phyloP scores from a whole-genome alignment of 2,329 filamentous ascomycete species.

The Chaetomium strumarium region DNA sequence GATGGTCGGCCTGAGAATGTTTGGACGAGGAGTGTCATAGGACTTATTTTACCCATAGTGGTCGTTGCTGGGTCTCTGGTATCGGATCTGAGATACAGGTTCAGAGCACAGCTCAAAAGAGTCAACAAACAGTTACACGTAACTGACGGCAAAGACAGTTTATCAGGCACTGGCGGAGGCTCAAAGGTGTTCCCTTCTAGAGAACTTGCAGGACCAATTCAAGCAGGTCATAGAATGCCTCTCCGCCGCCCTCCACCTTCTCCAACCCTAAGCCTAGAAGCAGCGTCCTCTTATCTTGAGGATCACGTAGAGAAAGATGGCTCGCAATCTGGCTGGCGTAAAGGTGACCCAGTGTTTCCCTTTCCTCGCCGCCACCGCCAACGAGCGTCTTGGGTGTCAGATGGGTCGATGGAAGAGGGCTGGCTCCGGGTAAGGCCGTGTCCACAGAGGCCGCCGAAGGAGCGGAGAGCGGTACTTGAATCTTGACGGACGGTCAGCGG shows the following conservation, averaged over 20 bases:
- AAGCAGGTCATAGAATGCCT: slow-evolving; percentile 59
- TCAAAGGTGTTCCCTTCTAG: slow-evolving; percentile 26
- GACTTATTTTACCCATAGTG: too few relatives aligned
- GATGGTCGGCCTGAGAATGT: too few relatives aligned
- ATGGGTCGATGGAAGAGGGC: slow-evolving; percentile 68
- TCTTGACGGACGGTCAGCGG: slow-evolving; percentile 38
- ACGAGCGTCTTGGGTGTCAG: slow-evolving; percentile 83
- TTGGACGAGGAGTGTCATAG: too few relatives aligned
- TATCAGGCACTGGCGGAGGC: too few relatives aligned
- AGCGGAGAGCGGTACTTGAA: slow-evolving; percentile 72
- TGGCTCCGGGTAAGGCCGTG: slow-evolving; percentile 46
- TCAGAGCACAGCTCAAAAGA: too few relatives aligned
- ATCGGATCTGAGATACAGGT: too few relatives aligned
- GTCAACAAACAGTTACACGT: too few relatives aligned
- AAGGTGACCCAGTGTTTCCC: slow-evolving; percentile 80
- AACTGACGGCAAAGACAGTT: too few relatives aligned
- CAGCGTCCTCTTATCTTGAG: slow-evolving; percentile 56
- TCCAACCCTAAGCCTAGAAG: slow-evolving; percentile 56
- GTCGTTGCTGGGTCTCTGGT: too few relatives aligned
- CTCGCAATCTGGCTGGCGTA: slow-evolving; percentile 86
- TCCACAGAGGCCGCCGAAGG: slow-evolving; percentile 60
- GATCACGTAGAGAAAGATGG: slow-evolving; percentile 64
- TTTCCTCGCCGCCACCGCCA: slow-evolving; percentile 70
- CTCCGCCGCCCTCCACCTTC: slow-evolving; percentile 44
- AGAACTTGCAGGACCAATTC: slow-evolving; percentile 56